Percentiles rank a stretch among this genome's conserved stretches.
Conservation (phyloP, 2,329 filamentous ascomycete species). For the Botrytis sinoallii region DNA sequence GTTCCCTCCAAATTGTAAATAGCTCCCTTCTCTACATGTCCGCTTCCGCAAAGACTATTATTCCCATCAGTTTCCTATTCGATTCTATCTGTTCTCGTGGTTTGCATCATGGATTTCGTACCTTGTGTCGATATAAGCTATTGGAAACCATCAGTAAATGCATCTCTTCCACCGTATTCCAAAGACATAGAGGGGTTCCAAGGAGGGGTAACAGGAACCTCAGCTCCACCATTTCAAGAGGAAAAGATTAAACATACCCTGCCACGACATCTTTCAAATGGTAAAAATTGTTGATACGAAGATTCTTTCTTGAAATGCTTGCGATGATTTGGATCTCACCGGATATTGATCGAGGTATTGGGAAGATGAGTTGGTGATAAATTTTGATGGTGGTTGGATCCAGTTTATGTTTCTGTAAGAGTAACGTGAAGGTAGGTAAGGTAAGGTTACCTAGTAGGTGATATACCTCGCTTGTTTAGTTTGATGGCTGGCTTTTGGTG, state of each 20-base stretch:
- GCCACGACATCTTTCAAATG: constrained; percentile 65
- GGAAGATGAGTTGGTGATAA: constrained; percentile 5
- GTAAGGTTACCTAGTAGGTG: background rate
- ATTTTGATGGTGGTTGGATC: constrained; percentile 3
- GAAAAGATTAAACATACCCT: constrained; percentile 52
- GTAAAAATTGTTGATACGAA: background rate
- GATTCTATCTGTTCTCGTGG: background rate
- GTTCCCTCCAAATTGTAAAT: constrained; percentile 80
- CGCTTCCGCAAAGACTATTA: constrained; percentile 71
- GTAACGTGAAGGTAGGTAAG: background rate
- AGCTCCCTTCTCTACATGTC: constrained; percentile 78
- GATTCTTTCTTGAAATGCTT: background rate
- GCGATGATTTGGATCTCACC: background rate
- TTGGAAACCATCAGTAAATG: constrained; percentile 24
- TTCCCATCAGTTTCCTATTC: constrained; percentile 28
- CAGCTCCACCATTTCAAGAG: background rate
- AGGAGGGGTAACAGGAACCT: constrained; percentile 33
- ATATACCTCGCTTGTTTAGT: constrained; percentile 15
- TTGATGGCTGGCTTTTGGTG: constrained; percentile 15
- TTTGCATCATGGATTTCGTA: constrained; percentile 38
- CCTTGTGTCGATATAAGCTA: constrained; percentile 62
- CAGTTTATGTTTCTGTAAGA: constrained; percentile 11
- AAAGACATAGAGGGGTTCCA: constrained; percentile 13
- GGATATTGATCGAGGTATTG: background rate
- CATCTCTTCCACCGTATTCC: constrained; percentile 1